Evolutionary conservation across 352 stramenopile species (phyloP), one percentile per base, ranked within the genome.

Genomic region (Stramenopiles sp.): DNA sequence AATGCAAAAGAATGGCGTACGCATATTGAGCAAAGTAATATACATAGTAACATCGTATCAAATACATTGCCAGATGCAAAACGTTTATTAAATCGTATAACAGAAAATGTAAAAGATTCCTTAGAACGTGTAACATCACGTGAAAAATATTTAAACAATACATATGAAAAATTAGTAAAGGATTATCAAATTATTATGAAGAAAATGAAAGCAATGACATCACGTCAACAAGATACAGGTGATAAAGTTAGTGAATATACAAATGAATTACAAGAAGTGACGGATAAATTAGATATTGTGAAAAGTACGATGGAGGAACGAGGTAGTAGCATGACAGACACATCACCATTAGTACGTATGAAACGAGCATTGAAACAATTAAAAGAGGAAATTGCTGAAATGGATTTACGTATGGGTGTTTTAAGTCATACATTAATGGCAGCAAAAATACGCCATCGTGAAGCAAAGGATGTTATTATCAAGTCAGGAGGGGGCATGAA

Each of bases 111-210:
- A 30, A 74, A 73, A 1, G 84, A 86, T 6, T 82, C 83, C 30
- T 63, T 87, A 30, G 85, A 87, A 30, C 82, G 83, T 43, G 84
- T 90, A 74, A 74, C 74, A 4, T 80, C 32, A 31, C 89, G 89
- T 80, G 86, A 90, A 78, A 83, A 82, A 7, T 90, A 88, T 82
- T 80, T 90, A 30, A 88, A 88, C 80, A 86, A 63, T 63, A 80
- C 86, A 76, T 88, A 88, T 77, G 80, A 83, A 63, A 20, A 79
- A 13, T 78, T 90, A 1, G 82, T 79, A 38, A 78, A 84, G 30
- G 83, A 90, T 63, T 90, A 87, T 81, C 82, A 53, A 6, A 43
- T 81, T 65, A 78, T 88, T 6, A 80, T 85, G 32, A 79, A 84
- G 23, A 80, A 83, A 38, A 77, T 87, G 0, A 83, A 85, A 74